Conservation (phyloP, 2,329 filamentous ascomycete genomes). For the Fonsecaea pedrosoi region DNA sequence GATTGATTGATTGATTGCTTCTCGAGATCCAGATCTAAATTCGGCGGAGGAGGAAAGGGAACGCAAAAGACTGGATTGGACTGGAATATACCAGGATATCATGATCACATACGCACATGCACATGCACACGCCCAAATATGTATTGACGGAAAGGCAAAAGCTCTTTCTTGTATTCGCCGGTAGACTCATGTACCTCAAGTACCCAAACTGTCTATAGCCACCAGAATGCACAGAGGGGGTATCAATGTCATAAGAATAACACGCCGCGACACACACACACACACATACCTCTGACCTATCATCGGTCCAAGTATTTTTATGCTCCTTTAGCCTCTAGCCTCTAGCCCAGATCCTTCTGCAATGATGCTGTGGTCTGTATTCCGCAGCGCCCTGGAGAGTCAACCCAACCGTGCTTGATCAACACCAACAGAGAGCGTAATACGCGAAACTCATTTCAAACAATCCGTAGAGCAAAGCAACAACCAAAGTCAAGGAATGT, state of each 20-base stretch:
- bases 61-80: too few species aligned
- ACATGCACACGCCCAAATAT: too few species aligned
- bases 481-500: slow-evolving; percentile 20
- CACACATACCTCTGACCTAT: not conserved
- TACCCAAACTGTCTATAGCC: slow-evolving; percentile 6
- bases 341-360: not conserved
- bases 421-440: slow-evolving; percentile 7
- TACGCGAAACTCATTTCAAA: not conserved
- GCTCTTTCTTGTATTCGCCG: not conserved
- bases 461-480: not conserved
- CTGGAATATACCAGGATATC: too few species aligned
- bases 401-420: not conserved
- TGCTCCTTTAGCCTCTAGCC: not conserved
- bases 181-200: not conserved
- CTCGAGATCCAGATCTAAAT: too few species aligned
- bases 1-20: not conserved
- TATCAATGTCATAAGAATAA: slow-evolving; percentile 29
- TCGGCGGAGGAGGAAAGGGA: too few species aligned
- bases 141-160: not conserved
- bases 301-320: not conserved
- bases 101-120: too few species aligned
- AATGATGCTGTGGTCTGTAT: not conserved
- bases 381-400: not conserved
- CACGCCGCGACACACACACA: slow-evolving; percentile 6
- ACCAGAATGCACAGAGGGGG: slow-evolving; percentile 17